Base-by-base conservation (phyloP, 2,329 filamentous ascomycete genomes). In the Diaporthe sp. region DNA sequence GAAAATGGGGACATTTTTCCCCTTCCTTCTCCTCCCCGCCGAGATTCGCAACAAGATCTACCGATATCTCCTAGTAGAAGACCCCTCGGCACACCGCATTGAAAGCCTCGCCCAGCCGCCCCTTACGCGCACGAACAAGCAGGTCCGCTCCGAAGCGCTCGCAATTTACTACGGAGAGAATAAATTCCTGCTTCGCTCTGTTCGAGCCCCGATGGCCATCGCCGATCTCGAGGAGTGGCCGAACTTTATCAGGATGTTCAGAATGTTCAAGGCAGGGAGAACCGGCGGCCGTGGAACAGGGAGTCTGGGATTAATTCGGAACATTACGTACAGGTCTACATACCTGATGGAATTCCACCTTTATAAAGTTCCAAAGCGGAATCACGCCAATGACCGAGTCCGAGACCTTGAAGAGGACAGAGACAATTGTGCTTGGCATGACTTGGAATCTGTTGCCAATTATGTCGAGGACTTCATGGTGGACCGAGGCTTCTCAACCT, bases 31-130 rank as follows among this genome's bases (percentile, higher is more conserved):
- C 15, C 52, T 74, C 5, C 68, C 73, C 3, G 35, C 47, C 17
- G 73, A 72, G 58, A 19, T 74, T 10, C 73, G 67, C 28, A 67
- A 72, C 38, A 33, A 35, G n/a, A 42, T 74, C 10, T 74, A 72
- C 50, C 57, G 15, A 4, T 40, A 19, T 12, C 30, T n/a, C 1
- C 69, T 72, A 4, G n/a, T 45, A 6, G 2, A 58, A 10, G 0
- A 6, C 8, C 2, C 28, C 22, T 33, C 45, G 0, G n/a, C 6
- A 6, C 1, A 28, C 19, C 50, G 55, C 33, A 38, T 47, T n/a
- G 0, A 7, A 6, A 35, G 40, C 9, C 40, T 66, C 50, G 12
- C 7, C 15, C 71, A 73, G 30, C 71, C 60, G 2, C 10, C 71
- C 6, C 50, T 73, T 4, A 17, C 50, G 1, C 50, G 50, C 8